Percentiles rank a stretch among this genome's conserved stretches.
Conservation (phyloP, 1,139 yeast genomes). For the Pichia sp. region DNA sequence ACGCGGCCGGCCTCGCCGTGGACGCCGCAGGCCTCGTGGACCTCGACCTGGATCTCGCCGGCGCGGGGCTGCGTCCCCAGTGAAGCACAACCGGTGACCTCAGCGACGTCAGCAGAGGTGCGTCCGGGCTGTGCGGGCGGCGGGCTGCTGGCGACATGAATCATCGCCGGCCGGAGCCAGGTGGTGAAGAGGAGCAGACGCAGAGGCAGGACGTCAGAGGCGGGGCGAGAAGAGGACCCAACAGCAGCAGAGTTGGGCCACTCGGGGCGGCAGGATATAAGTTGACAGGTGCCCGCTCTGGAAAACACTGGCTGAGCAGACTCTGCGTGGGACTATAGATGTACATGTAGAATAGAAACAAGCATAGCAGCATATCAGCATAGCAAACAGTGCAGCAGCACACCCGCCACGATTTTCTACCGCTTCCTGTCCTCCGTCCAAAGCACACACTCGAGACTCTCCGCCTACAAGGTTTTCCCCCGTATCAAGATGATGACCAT, state of each 20-base stretch:
- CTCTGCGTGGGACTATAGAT: too few relatives aligned
- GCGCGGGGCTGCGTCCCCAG: background rate
- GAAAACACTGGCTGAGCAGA: too few relatives aligned
- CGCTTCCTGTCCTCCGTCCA: background rate
- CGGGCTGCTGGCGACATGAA: background rate
- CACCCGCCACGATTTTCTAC: background rate
- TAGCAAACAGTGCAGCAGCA: background rate
- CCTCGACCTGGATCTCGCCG: background rate
- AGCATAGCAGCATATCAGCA: background rate
- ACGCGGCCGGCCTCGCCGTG: background rate
- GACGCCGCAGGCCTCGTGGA: background rate
- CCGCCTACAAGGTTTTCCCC: conserved; percentile 5
- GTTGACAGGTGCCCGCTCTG: background rate
- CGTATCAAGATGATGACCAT: conserved; percentile 9
- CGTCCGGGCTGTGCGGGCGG: conserved; percentile 3
- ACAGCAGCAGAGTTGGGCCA: background rate
- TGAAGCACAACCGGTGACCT: background rate
- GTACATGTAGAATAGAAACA: too few relatives aligned
- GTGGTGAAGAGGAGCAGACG: background rate
- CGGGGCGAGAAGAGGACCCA: background rate
- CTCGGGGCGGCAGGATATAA: background rate
- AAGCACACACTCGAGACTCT: conserved; percentile 12
- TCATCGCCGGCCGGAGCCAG: background rate
- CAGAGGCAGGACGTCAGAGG: background rate
- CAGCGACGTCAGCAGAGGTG: conserved; percentile 3